phyloP scores from a whole-genome alignment of 2,329 filamentous ascomycete species.

The Paracoccidioides lutzii region DNA sequence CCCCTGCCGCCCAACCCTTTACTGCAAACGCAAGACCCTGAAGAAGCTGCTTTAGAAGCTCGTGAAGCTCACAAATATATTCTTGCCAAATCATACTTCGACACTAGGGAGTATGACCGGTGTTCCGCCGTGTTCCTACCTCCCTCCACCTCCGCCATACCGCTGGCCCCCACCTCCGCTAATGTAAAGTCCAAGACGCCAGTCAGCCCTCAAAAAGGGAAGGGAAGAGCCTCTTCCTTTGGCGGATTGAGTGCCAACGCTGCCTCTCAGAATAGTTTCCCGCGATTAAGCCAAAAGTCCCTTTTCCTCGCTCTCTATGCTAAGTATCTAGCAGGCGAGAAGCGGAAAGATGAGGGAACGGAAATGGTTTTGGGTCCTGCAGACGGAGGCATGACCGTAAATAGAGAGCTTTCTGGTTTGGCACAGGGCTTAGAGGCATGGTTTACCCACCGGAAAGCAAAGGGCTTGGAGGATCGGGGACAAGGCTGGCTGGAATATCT shows the following conservation, averaged over 20 bases:
- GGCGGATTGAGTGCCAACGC: conserved; percentile 25
- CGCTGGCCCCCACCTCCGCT: conserved; percentile 38
- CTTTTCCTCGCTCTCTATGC: conserved; percentile 87
- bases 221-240: conserved; percentile 42
- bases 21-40: conserved; percentile 48
- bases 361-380: conserved; percentile 95
- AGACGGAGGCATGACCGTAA: conserved; percentile 70
- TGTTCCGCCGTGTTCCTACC: conserved; percentile 82
- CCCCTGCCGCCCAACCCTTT: conserved; percentile 40
- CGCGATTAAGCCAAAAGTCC: conserved; percentile 69
- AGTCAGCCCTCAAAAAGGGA: conserved; percentile 41
- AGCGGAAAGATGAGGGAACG: conserved; percentile 87
- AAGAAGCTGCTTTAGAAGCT: conserved; percentile 63
- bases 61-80: conserved; percentile 73
- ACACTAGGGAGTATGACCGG: conserved; percentile 88
- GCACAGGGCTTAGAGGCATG: conserved; percentile 66
- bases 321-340: conserved; percentile 85
- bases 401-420: conserved; percentile 70
- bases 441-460: conserved; percentile 55
- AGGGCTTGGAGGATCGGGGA: conserved; percentile 48
- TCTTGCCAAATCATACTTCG: conserved; percentile 85
- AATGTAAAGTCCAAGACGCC: conserved; percentile 27
- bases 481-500: conserved; percentile 82
- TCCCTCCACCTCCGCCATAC: conserved; percentile 58
- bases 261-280: conserved; percentile 28